These are phyloP conservation scores for Acanthochlamys bracteata DNA, from an alignment of 106 monocot species.

Conservation along the genomic window DNA sequence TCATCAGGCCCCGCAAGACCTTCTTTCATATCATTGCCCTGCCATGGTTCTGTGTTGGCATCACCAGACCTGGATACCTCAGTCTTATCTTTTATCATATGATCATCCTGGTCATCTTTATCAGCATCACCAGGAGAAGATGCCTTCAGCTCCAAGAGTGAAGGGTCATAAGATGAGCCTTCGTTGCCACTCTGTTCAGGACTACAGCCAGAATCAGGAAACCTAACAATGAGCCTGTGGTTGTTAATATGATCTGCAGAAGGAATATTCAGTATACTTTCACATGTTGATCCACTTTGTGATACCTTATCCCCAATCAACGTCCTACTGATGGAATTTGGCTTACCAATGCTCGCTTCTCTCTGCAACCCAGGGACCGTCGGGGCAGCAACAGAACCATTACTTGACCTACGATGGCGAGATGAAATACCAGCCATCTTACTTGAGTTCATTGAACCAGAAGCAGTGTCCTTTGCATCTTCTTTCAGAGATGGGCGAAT, in stretches of 20 bases:
- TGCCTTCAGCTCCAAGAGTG: constrained; percentile 31
- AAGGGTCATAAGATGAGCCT: constrained; percentile 46
- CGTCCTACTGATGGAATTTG: constrained; percentile 24
- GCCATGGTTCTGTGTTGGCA: constrained; percentile 22
- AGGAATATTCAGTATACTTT: constrained; percentile 36
- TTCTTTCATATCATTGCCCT: constrained; percentile 35
- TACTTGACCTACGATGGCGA: constrained; percentile 59
- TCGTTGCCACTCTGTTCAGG: constrained; percentile 36
- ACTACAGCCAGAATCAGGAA: constrained; percentile 63
- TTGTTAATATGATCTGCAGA: constrained; percentile 42
- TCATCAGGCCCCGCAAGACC: constrained; percentile 25
- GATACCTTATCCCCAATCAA: constrained; percentile 31
- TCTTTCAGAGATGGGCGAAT: constrained; percentile 52
- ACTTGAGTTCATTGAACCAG: constrained; percentile 41
- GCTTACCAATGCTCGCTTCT: constrained; percentile 38
- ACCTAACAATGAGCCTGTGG: constrained; percentile 76
- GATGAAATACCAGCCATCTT: constrained; percentile 46
- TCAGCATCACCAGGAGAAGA: constrained; percentile 53
- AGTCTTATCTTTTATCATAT: constrained; percentile 25
- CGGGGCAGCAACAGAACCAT: constrained; percentile 40
- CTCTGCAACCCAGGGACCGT: constrained; percentile 29
- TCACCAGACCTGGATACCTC: constrained; percentile 17
- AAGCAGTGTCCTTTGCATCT: constrained; percentile 63
- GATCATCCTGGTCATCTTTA: constrained; percentile 42
- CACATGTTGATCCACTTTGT: constrained; percentile 36